phyloP scores from a whole-genome alignment of 164 flowering plant genomes.

The Liriodendron chinense region DNA sequence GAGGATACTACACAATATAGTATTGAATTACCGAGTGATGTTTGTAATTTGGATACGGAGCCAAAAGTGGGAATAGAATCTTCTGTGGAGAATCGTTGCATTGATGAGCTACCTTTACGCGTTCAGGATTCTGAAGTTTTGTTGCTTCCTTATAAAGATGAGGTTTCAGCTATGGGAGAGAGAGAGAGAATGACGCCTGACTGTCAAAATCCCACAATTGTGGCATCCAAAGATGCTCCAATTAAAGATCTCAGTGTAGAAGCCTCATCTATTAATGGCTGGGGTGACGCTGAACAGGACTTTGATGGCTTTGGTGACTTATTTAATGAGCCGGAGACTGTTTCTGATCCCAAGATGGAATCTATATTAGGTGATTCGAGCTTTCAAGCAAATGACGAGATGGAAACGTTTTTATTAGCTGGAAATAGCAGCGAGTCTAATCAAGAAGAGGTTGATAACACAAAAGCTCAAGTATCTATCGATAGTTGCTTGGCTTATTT shows the following conservation, averaged over 20 bases:
- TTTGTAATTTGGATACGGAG: constrained; percentile 17
- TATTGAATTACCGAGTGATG: constrained; percentile 20
- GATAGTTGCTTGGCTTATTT: constrained; percentile 78
- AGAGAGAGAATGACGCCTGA: constrained; percentile 30
- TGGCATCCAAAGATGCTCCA: background rate
- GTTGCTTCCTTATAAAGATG: constrained; percentile 69
- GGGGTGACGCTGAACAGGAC: constrained; percentile 43
- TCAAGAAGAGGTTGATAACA: constrained; percentile 81
- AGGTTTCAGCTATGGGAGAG: constrained; percentile 25
- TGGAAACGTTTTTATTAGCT: constrained; percentile 31
- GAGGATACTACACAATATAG: constrained; percentile 15
- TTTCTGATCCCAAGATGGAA: constrained; percentile 24
- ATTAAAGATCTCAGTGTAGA: constrained; percentile 9
- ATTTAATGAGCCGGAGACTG: constrained; percentile 78
- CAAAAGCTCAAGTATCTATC: constrained; percentile 73
- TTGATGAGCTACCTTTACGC: constrained; percentile 47
- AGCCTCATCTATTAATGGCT: constrained; percentile 35
- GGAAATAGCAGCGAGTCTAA: constrained; percentile 74
- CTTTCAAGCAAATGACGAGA: constrained; percentile 26
- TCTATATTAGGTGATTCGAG: constrained; percentile 27
- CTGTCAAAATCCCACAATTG: background rate
- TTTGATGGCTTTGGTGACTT: constrained; percentile 83
- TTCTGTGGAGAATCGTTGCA: constrained; percentile 28
- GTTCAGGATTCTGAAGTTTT: constrained; percentile 59
- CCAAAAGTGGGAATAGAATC: constrained; percentile 18